Conservation (phyloP, 208 protist genomes). For the Acanthamoeba castellanii region DNA sequence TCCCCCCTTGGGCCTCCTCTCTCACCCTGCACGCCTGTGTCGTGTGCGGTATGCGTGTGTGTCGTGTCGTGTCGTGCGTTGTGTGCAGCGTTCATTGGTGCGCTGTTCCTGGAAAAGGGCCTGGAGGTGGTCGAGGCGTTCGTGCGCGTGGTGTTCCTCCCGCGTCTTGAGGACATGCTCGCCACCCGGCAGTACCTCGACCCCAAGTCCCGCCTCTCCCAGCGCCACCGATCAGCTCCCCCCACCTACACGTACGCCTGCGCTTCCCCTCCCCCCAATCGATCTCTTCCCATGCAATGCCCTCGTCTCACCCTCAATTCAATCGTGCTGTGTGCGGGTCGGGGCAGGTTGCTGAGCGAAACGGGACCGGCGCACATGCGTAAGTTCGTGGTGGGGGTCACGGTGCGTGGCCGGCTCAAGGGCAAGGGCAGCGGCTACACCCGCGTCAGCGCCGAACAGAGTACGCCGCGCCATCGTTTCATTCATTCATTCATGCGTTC, state of each 20-base stretch:
- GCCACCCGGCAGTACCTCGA: not conserved
- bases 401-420: not conserved
- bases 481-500: not conserved
- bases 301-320: too few species aligned
- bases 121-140: not conserved
- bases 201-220: not conserved
- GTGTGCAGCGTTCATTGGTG: not conserved
- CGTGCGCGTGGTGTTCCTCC: not conserved
- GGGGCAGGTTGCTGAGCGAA: not conserved
- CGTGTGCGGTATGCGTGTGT: not conserved
- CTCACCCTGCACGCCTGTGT: not conserved
- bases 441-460: not conserved
- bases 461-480: not conserved
- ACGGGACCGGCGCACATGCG: not conserved
- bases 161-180: not conserved
- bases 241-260: not conserved
- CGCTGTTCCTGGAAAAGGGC: slow-evolving; percentile 20
- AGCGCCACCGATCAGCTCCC: not conserved
- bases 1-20: not conserved
- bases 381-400: not conserved
- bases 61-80: not conserved
- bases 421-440: slow-evolving; percentile 12
- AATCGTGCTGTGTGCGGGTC: not conserved
- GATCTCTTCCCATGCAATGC: too few species aligned
- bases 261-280: too few species aligned